phyloP scores from a whole-genome alignment of 345 rosid genomes.

The Eucalyptus cladocalyx region DNA sequence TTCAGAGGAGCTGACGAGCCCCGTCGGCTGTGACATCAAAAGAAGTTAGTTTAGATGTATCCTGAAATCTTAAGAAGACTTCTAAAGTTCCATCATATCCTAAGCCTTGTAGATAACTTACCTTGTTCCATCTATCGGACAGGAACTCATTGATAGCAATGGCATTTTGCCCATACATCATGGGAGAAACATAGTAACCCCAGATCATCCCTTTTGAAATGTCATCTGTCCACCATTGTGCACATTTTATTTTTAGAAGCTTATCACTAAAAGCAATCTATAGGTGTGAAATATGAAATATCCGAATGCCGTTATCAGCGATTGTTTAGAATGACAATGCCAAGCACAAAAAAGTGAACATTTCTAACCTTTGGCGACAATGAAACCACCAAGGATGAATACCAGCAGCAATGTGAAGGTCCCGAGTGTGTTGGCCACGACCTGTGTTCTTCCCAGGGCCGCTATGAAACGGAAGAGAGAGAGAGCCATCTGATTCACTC shows the following conservation, averaged over 20 bases:
- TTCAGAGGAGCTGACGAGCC: not conserved
- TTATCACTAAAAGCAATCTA: not conserved
- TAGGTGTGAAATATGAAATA: not conserved
- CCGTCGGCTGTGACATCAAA: not conserved
- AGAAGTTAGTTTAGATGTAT: not conserved
- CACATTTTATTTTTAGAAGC: not conserved
- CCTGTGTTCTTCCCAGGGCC: slow-evolving; percentile 32
- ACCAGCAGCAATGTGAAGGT: slow-evolving; percentile 27
- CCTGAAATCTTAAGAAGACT: not conserved
- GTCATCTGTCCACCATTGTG: not conserved
- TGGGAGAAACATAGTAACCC: slow-evolving; percentile 12
- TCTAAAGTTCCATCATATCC: not conserved
- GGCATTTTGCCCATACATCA: slow-evolving; percentile 18
- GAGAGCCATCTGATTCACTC: slow-evolving; percentile 37
- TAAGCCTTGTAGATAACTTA: not conserved
- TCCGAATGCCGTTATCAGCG: rapidly evolving
- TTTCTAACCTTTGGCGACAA: slow-evolving; percentile 7
- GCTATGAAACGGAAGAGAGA: slow-evolving; percentile 43
- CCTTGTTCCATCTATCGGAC: not conserved
- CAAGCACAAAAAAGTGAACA: not conserved
- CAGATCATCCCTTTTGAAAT: slow-evolving; percentile 5
- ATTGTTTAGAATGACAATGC: not conserved
- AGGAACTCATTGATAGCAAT: slow-evolving; percentile 16
- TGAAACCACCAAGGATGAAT: slow-evolving; percentile 28
- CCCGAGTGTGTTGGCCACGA: slow-evolving; percentile 35